A percentile compares a stretch with the other conserved stretches of the same genome.
These are phyloP conservation scores for Haematococcus lacustris DNA, from an alignment of 139 green algal species.

Conservation along the genomic window DNA sequence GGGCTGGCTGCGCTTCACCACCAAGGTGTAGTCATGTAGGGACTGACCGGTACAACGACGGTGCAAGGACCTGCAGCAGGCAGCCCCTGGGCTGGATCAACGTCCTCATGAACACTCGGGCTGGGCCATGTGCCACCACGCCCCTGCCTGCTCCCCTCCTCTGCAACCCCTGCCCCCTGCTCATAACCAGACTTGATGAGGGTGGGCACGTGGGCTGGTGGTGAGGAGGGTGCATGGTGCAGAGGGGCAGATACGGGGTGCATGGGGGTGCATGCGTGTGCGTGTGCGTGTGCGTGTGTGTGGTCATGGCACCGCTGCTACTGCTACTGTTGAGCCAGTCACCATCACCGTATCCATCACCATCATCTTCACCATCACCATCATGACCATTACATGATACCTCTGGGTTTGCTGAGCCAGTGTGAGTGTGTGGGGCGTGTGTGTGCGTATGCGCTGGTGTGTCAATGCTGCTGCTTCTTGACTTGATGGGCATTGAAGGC, in stretches of 20 bases:
- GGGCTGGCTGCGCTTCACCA: slow-evolving; percentile 15
- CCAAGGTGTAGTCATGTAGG: background rate
- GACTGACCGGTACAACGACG: no score
- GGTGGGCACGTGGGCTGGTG: background rate
- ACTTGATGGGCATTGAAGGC: background rate
- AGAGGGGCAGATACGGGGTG: background rate
- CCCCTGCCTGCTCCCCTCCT: no score
- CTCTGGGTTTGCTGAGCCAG: no score
- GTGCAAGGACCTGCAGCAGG: background rate
- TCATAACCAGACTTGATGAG: background rate
- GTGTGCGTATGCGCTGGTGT: background rate
- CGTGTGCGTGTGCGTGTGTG: background rate
- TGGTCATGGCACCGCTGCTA: no score
- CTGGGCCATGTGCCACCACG: no score
- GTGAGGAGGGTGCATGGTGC: background rate
- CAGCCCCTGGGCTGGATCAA: background rate
- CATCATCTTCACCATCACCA: no score
- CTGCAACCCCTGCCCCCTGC: background rate
- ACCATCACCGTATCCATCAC: no score
- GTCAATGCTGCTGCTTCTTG: background rate
- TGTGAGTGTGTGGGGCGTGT: background rate
- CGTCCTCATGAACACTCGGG: no score
- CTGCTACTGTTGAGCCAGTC: no score
- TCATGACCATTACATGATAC: no score
- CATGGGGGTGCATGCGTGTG: background rate